phyloP scores from a whole-genome alignment of 139 green algal species.

The Auxenochlorella pyrenoidosa region DNA sequence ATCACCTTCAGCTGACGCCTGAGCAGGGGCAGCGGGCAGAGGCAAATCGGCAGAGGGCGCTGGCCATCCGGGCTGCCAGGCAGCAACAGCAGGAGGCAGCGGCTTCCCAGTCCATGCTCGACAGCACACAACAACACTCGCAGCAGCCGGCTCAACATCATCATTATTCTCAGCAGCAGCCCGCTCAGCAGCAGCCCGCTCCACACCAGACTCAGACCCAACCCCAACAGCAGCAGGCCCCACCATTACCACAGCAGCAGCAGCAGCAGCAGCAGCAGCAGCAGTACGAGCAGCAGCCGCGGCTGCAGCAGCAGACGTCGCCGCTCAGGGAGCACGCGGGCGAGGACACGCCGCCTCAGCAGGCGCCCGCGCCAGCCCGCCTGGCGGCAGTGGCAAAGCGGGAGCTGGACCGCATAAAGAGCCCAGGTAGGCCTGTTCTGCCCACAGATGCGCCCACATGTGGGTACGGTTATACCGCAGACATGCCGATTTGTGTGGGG shows the following conservation, averaged over 20 bases:
- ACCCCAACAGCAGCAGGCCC: not conserved
- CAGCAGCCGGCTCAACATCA: not conserved
- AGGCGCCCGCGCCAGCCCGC: not conserved
- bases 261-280: not conserved
- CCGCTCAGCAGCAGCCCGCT: too few relatives aligned
- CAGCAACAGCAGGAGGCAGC: not conserved
- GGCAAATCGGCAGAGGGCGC: conserved; percentile 14
- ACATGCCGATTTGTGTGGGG: too few relatives aligned
- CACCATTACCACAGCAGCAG: not conserved
- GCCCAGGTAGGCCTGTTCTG: not conserved
- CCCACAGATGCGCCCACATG: too few relatives aligned
- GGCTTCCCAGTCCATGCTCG: not conserved
- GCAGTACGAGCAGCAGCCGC: not conserved
- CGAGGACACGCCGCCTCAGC: not conserved
- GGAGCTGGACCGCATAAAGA: not conserved
- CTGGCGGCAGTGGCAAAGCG: not conserved
- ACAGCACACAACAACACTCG: not conserved
- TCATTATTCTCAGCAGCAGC: too few relatives aligned
- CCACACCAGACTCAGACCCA: too few relatives aligned
- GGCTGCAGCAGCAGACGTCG: not conserved
- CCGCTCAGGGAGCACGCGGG: not conserved
- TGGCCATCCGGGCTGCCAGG: conserved; percentile 11
- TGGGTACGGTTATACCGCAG: too few relatives aligned
- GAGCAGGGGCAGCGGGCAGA: not conserved
- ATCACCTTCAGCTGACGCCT: too few relatives aligned